Evolutionary conservation across 352 stramenopile species (phyloP), one percentile per base, ranked within the genome.

Genomic region (Globisporangium polare): DNA sequence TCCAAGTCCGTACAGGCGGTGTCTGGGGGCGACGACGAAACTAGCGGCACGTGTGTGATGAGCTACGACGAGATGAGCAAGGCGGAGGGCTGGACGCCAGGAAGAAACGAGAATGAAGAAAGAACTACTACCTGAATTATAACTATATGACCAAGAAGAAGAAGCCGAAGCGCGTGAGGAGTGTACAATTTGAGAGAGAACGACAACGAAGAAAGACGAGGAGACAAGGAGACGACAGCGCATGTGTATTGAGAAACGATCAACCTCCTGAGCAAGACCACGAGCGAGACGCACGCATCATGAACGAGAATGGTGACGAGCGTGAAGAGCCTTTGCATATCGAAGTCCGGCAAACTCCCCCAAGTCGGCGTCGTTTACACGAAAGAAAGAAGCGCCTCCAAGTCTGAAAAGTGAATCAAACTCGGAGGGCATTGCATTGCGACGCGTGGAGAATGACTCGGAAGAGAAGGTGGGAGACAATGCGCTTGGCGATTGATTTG

Each of bases 171-270:
- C n/a, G 49, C 49, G 26, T 26, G 26, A 53, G 37, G 24, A 55
- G 50, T 56, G 50, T 56, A 56, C 50, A 43, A 56, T 56, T 41
- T 18, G 50, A 56, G 50, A 56, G 50, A n/a, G 43, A n/a, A n/a
- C 18, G n/a, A 41, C 17, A 45, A 45, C 5, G 18, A 55, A 39
- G 8, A 55, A 20, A 56, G 22, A 45, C 5, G 18, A 55, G 26
- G 8, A 55, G 12, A 56, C 2, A 35, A 33, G 31, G 24, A 35
- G 22, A 43, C 2, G 13, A 33, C 15, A 33, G 26, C 26, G 47
- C 47, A 53, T 45, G n/a, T 37, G 47, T 15, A 24, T 24, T 26
- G 26, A 53, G 10, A 27, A 39, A 20, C 37, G 18, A 17, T 1
- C 26, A 7, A 53, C 18, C 15, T 17, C 10, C 37, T 18, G 41